Percentiles rank a stretch among this genome's conserved stretches.
Evolutionary conservation across 495 filamentous ascomycete genomes (phyloP).

Genomic region (Penicillium subrubescens): DNA sequence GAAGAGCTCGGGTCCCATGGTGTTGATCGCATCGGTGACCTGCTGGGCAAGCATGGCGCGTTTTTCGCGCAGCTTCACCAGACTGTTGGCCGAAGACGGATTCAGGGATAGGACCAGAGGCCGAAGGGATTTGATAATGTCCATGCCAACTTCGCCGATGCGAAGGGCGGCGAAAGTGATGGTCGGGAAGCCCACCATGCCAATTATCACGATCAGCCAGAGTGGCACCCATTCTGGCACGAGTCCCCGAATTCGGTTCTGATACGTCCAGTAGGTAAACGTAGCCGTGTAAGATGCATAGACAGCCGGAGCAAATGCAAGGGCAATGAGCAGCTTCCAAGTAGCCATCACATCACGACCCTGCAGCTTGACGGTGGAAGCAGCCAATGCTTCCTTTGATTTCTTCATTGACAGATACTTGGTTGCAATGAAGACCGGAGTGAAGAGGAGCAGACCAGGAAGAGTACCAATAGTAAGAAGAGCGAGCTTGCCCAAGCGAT

Average conservation of each 20-base stretch:
- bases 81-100: conserved; percentile 79
- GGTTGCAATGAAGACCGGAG: conserved; percentile 85
- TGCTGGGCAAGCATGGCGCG: conserved; percentile 75
- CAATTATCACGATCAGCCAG: conserved; percentile 70
- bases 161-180: conserved; percentile 93
- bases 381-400: conserved; percentile 85
- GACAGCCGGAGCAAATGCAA: conserved; percentile 83
- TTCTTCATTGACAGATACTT: conserved; percentile 92
- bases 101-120: conserved; percentile 88
- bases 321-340: conserved; percentile 93
- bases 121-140: conserved; percentile 91
- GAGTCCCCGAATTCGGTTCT: conserved; percentile 76
- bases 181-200: conserved; percentile 78
- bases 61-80: conserved; percentile 74
- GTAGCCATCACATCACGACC: conserved; percentile 96
- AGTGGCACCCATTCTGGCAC: conserved; percentile 80
- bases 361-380: conserved; percentile 90
- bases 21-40: conserved; percentile 91
- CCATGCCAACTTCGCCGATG: conserved; percentile 97
- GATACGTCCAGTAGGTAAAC: conserved; percentile 76
- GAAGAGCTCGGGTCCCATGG: conserved; percentile 93
- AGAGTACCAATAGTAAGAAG: conserved; percentile 79
- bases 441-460: conserved; percentile 85
- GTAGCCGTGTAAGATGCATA: conserved; percentile 78
- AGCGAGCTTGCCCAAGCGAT: conserved; percentile 74